Percentiles rank a stretch among this genome's conserved stretches.
Evolutionary conservation across 2,329 filamentous ascomycete species (phyloP).

Genomic region (Epichloe hybrida): DNA sequence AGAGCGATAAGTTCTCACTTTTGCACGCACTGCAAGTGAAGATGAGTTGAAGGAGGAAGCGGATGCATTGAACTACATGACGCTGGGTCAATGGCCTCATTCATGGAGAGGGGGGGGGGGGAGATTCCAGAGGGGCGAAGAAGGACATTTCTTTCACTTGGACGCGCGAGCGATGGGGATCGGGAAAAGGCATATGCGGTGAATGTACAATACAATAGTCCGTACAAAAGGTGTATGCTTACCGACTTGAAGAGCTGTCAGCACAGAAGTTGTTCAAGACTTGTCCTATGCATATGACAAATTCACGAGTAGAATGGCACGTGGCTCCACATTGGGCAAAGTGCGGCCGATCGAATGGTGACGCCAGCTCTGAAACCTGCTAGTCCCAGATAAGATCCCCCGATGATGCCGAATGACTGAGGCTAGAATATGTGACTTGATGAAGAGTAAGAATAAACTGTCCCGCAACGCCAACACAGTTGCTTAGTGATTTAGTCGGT

Average conservation of each 20-base stretch:
- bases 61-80: neutral
- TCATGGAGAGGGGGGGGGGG: neutral
- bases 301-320: neutral
- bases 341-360: too few species aligned
- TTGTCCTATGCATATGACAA: too few species aligned
- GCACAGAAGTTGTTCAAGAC: neutral
- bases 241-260: neutral
- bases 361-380: too few species aligned
- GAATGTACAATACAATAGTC: neutral
- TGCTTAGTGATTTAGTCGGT: too few species aligned
- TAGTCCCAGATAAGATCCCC: too few species aligned
- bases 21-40: neutral
- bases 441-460: too few species aligned
- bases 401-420: neutral
- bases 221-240: neutral
- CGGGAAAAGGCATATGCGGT: neutral
- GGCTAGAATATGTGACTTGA: too few species aligned
- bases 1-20: conserved; percentile 30
- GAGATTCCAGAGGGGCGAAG: too few species aligned
- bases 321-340: neutral
- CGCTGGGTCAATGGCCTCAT: neutral
- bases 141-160: too few species aligned
- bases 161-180: too few species aligned
- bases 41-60: neutral
- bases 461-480: too few species aligned